Percentiles rank a stretch among this genome's conserved stretches.
phyloP scores from a whole-genome alignment of 208 protist species.

The Plasmodiophora brassicae region DNA sequence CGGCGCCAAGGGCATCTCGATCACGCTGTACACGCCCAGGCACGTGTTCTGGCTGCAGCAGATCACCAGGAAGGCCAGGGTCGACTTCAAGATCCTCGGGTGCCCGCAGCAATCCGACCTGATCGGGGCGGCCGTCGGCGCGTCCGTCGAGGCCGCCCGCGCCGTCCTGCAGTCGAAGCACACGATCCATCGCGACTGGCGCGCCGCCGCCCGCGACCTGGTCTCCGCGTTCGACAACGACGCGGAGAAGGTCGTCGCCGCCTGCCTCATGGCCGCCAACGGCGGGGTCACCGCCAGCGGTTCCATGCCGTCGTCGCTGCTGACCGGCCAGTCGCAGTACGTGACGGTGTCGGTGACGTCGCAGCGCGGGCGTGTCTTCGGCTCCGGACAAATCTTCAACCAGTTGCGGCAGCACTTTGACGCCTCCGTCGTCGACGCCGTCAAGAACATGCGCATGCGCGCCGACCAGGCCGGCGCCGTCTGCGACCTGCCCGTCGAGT shows the following conservation, averaged over 20 bases:
- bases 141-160: not conserved
- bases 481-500: not conserved
- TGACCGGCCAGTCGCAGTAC: not conserved
- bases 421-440: not conserved
- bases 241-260: not conserved
- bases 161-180: not conserved
- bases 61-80: not conserved
- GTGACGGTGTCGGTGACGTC: not conserved
- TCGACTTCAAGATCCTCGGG: not conserved
- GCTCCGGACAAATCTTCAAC: not conserved
- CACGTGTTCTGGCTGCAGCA: not conserved
- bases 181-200: not conserved
- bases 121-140: not conserved
- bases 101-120: not conserved
- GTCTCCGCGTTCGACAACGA: not conserved
- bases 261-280: not conserved
- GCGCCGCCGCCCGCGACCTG: not conserved
- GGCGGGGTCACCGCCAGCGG: not conserved
- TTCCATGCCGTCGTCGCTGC: not conserved
- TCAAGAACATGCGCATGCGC: not conserved
- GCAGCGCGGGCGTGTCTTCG: not conserved
- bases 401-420: not conserved
- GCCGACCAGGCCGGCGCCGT: not conserved
- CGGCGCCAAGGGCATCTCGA: constrained; percentile 17
- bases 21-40: constrained; percentile 42